A percentile compares a stretch with the other conserved stretches of the same genome.
These are phyloP conservation scores for Nicotiana benthamiana DNA, from an alignment of 257 asterid species.

Conservation along the genomic window DNA sequence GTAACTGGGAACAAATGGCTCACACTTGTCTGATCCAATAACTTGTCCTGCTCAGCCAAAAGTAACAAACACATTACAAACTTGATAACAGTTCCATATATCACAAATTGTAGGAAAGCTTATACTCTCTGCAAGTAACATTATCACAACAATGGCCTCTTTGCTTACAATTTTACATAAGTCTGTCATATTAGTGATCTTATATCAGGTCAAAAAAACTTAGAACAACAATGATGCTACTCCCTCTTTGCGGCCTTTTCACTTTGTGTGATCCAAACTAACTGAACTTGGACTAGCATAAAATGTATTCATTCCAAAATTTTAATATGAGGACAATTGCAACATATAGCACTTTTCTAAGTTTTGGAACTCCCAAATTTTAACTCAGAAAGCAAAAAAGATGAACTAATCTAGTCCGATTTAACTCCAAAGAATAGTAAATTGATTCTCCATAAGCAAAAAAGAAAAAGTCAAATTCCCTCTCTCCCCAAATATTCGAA, in stretches of 20 bases:
- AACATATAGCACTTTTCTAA: too few species aligned
- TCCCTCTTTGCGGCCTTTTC: too few species aligned
- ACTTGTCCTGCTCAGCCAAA: slow-evolving; percentile 64
- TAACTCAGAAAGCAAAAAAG: too few species aligned
- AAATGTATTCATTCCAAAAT: neutral
- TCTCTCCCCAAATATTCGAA: too few species aligned
- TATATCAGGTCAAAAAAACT: neutral
- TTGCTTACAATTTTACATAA: neutral
- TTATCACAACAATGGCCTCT: neutral
- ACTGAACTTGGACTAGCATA: neutral
- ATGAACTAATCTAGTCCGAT: too few species aligned
- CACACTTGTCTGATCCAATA: slow-evolving; percentile 87
- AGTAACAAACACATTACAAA: slow-evolving; percentile 2
- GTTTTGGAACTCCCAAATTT: too few species aligned
- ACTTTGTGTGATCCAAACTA: neutral
- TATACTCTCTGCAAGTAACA: neutral
- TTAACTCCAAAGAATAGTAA: too few species aligned
- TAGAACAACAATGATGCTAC: neutral
- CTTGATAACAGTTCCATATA: neutral
- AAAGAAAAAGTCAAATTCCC: too few species aligned
- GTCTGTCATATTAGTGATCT: neutral
- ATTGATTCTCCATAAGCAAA: too few species aligned
- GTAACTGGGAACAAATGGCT: slow-evolving; percentile 78
- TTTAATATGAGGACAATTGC: neutral
- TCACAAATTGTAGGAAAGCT: neutral